These are phyloP conservation scores for Lagerstroemia speciosa DNA, from an alignment of 345 rosid genomes.

Conservation along the genomic window DNA sequence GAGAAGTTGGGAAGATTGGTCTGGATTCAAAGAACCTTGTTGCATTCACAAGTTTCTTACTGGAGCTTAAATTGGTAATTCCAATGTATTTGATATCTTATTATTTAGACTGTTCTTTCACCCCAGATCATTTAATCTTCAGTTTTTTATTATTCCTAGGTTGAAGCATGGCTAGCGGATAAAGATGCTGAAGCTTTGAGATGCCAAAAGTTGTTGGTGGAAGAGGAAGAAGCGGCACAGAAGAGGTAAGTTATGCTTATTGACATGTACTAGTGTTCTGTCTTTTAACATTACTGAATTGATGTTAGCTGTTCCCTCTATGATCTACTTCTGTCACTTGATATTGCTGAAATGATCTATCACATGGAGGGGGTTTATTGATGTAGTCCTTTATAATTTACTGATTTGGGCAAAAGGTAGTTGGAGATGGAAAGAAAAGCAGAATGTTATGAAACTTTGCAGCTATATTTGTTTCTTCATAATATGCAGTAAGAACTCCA, in stretches of 20 bases:
- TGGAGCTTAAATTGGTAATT: slow-evolving; percentile 81
- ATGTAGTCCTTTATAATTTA: background rate
- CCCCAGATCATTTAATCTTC: background rate
- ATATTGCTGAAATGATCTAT: background rate
- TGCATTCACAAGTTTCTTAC: slow-evolving; percentile 75
- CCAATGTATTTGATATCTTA: slow-evolving; percentile 3
- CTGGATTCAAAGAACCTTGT: slow-evolving; percentile 78
- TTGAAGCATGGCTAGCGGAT: slow-evolving; percentile 86
- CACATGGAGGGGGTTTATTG: background rate
- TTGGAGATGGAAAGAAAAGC: background rate
- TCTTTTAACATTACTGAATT: background rate
- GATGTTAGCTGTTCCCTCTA: background rate
- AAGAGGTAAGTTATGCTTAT: slow-evolving; percentile 44
- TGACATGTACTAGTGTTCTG: background rate
- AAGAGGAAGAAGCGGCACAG: slow-evolving; percentile 95
- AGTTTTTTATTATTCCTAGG: slow-evolving; percentile 28
- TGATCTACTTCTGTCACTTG: background rate
- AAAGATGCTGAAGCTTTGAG: slow-evolving; percentile 92
- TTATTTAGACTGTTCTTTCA: slow-evolving; percentile 1
- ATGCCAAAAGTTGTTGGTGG: slow-evolving; percentile 84
- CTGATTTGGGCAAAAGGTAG: background rate
- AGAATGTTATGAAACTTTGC: background rate
- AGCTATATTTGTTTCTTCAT: background rate
- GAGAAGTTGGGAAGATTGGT: slow-evolving; percentile 71
- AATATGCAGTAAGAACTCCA: too few species aligned